Evolutionary conservation across 2,329 filamentous ascomycete genomes (phyloP).

Genomic region (Cryphonectria parasitica): DNA sequence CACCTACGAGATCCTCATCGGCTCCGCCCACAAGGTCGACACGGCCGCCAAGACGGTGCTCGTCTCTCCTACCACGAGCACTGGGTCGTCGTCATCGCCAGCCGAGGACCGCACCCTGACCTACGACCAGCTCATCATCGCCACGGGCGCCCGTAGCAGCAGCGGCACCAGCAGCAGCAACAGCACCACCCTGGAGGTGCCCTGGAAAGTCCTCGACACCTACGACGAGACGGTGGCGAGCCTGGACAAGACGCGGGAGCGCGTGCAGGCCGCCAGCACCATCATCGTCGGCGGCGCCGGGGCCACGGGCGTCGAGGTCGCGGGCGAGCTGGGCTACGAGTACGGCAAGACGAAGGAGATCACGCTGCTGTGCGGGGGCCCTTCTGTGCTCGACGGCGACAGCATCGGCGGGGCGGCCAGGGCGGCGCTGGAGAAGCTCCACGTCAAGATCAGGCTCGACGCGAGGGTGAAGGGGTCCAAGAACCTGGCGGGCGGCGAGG

Average conservation of each 20-base stretch:
- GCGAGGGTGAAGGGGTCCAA: constrained; percentile 45
- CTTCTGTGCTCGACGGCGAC: constrained; percentile 50
- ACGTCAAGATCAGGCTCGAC: constrained; percentile 51
- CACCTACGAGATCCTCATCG: constrained; percentile 57
- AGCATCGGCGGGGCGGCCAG: constrained; percentile 46
- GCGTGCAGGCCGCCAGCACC: constrained; percentile 50
- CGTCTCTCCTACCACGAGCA: constrained; percentile 35
- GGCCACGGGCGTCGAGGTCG: constrained; percentile 58
- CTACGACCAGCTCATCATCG: constrained; percentile 63
- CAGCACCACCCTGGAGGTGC: constrained; percentile 43
- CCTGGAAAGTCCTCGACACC: constrained; percentile 56
- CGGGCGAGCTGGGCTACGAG: constrained; percentile 57
- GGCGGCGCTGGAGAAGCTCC: constrained; percentile 56
- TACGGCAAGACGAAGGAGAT: constrained; percentile 53
- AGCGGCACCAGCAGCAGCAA: constrained; percentile 31
- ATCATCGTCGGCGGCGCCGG: constrained; percentile 62
- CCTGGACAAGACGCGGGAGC: constrained; percentile 46
- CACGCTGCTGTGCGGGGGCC: constrained; percentile 49
- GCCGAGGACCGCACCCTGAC: constrained; percentile 38
- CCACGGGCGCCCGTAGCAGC: constrained; percentile 53
- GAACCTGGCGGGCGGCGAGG: constrained; percentile 47
- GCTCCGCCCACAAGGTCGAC: constrained; percentile 47
- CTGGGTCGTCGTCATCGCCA: constrained; percentile 22
- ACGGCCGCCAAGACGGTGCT: constrained; percentile 48
- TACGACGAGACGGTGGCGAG: constrained; percentile 48